Percentiles rank a stretch among this genome's conserved stretches.
Evolutionary conservation across 2,329 filamentous ascomycete species (phyloP).

Genomic region (Ophiosphaerella herpotricha): DNA sequence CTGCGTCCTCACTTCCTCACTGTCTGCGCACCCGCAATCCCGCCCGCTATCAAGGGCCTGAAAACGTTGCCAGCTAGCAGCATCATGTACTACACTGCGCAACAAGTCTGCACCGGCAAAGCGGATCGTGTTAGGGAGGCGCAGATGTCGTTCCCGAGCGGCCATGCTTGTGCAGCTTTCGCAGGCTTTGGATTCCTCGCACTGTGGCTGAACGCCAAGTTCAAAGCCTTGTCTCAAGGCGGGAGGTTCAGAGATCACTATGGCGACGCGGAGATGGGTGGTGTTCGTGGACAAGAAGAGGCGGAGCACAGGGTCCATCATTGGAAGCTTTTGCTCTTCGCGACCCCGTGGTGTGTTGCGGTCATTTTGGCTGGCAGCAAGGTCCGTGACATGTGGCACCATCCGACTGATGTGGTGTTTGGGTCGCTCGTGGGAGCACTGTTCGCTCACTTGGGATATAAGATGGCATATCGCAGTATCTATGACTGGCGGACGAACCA

Average conservation of each 20-base stretch:
- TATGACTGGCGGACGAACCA: constrained; percentile 24
- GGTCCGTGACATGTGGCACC: constrained; percentile 69
- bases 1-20: constrained; percentile 41
- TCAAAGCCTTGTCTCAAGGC: constrained; percentile 20
- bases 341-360: constrained; percentile 66
- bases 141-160: constrained; percentile 38
- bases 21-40: constrained; percentile 23
- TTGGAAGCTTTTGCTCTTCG: constrained; percentile 69
- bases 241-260: background rate
- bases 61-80: background rate
- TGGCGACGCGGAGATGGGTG: background rate
- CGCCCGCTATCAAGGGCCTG: background rate
- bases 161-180: constrained; percentile 37
- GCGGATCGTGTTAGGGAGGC: constrained; percentile 24
- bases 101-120: constrained; percentile 20
- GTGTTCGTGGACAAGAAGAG: background rate
- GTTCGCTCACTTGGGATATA: constrained; percentile 66
- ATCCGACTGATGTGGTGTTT: constrained; percentile 70
- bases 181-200: constrained; percentile 38
- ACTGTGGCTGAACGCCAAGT: constrained; percentile 34
- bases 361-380: constrained; percentile 67
- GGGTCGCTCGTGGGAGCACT: constrained; percentile 65
- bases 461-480: constrained; percentile 59
- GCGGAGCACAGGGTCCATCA: constrained; percentile 56
- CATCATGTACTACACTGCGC: constrained; percentile 16